Evolutionary conservation across 768 basidiomycete species (phyloP).

Genomic region (Auriscalpium microsporum): DNA sequence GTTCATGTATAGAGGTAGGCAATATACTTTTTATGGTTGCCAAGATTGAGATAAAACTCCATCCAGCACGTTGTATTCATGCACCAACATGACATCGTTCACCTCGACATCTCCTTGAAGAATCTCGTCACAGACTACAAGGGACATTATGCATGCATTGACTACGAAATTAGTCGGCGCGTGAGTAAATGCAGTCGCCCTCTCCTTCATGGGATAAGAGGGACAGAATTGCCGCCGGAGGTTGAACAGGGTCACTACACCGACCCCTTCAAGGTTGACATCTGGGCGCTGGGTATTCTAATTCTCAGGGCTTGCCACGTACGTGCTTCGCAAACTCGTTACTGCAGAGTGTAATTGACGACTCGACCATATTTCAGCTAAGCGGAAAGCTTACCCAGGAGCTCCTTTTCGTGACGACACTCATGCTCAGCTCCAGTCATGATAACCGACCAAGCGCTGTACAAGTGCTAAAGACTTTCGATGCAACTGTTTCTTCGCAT

Average conservation of each 20-base stretch:
- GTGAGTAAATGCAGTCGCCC: slow-evolving; percentile 34
- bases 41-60: not conserved
- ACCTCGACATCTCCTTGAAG: slow-evolving; percentile 54
- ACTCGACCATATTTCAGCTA: not conserved
- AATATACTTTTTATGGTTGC: not conserved
- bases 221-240: slow-evolving; percentile 68
- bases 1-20: slow-evolving; percentile 61
- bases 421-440: not conserved
- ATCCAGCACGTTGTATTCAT: slow-evolving; percentile 59
- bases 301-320: slow-evolving; percentile 62
- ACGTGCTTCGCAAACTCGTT: not conserved
- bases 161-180: slow-evolving; percentile 59
- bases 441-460: not conserved
- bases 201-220: slow-evolving; percentile 36
- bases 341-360: not conserved
- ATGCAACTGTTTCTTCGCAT: not conserved
- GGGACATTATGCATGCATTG: slow-evolving; percentile 64
- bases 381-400: not conserved
- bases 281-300: slow-evolving; percentile 63
- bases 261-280: slow-evolving; percentile 65
- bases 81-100: slow-evolving; percentile 57
- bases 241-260: slow-evolving; percentile 39
- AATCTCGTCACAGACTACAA: slow-evolving; percentile 62
- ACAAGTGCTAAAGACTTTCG: not conserved
- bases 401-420: not conserved